Percentiles rank a stretch among this genome's conserved stretches.
Conservation (phyloP, 148 eudicot species). For the Drosera capensis region DNA sequence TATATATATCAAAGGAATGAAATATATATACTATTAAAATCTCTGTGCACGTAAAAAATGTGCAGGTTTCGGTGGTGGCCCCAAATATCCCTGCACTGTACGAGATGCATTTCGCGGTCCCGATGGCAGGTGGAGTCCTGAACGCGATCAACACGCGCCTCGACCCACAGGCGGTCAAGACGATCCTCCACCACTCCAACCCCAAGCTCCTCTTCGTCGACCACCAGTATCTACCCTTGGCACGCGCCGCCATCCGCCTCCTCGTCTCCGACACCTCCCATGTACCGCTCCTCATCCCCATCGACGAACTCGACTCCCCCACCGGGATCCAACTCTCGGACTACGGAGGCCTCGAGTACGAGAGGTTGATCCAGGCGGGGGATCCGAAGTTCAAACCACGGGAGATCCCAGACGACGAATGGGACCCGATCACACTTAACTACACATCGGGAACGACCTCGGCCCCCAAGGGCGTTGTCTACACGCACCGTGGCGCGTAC, state of each 20-base stretch:
- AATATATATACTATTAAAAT: neutral
- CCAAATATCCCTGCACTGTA: conserved; percentile 81
- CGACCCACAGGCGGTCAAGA: conserved; percentile 42
- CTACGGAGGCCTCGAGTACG: conserved; percentile 57
- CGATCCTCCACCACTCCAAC: conserved; percentile 58
- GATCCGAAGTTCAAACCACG: conserved; percentile 16
- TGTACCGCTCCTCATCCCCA: conserved; percentile 33
- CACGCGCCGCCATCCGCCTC: conserved; percentile 44
- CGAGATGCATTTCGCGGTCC: conserved; percentile 93
- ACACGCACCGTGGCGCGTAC: conserved; percentile 84
- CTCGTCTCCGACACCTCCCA: conserved; percentile 7
- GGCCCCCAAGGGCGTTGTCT: conserved; percentile 72
- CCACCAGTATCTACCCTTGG: conserved; percentile 33
- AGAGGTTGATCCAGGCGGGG: conserved; percentile 34
- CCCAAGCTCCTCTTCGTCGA: conserved; percentile 73
- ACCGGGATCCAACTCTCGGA: conserved; percentile 30
- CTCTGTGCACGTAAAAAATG: neutral
- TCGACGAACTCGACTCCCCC: conserved; percentile 42
- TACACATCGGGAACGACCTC: conserved; percentile 91
- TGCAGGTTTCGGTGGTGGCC: conserved; percentile 74
- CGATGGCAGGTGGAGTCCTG: conserved; percentile 86
- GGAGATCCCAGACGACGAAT: conserved; percentile 30
- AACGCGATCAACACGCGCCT: conserved; percentile 73
- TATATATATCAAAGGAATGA: neutral
- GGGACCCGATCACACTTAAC: conserved; percentile 71